phyloP scores from a whole-genome alignment of 306 rosid genomes.

The Leucaena leucocephala region DNA sequence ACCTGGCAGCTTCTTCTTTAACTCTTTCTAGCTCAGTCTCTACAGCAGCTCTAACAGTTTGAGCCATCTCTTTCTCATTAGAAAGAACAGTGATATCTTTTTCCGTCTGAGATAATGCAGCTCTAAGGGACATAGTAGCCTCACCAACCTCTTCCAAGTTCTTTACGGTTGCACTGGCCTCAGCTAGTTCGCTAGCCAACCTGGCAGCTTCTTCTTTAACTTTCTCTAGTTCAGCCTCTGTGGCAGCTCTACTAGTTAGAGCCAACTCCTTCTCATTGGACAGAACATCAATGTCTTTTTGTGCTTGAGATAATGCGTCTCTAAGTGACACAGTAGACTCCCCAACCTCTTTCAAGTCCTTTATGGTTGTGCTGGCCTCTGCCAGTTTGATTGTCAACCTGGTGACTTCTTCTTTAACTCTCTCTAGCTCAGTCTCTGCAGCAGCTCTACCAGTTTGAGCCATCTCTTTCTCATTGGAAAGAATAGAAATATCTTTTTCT shows the following conservation, averaged over 20 bases:
- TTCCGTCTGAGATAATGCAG: constrained; percentile 69
- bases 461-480: too few relatives aligned
- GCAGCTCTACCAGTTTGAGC: too few relatives aligned
- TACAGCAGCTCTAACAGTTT: constrained; percentile 55
- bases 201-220: constrained; percentile 8
- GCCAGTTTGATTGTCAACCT: background rate
- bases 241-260: background rate
- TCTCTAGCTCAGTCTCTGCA: constrained; percentile 1
- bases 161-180: constrained; percentile 6
- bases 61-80: constrained; percentile 72
- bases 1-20: constrained; percentile 64
- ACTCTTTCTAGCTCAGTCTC: constrained; percentile 65
- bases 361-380: background rate
- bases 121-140: constrained; percentile 61
- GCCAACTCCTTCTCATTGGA: constrained; percentile 2
- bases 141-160: constrained; percentile 2
- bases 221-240: constrained; percentile 4
- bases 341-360: background rate
- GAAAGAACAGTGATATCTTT: constrained; percentile 54
- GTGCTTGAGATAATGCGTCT: constrained; percentile 5
- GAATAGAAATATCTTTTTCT: too few relatives aligned
- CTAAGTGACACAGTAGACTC: background rate
- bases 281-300: background rate
- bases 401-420: background rate
- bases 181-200: background rate